Evolutionary conservation across 306 rosid species (phyloP).

Genomic region (Alnus glutinosa): DNA sequence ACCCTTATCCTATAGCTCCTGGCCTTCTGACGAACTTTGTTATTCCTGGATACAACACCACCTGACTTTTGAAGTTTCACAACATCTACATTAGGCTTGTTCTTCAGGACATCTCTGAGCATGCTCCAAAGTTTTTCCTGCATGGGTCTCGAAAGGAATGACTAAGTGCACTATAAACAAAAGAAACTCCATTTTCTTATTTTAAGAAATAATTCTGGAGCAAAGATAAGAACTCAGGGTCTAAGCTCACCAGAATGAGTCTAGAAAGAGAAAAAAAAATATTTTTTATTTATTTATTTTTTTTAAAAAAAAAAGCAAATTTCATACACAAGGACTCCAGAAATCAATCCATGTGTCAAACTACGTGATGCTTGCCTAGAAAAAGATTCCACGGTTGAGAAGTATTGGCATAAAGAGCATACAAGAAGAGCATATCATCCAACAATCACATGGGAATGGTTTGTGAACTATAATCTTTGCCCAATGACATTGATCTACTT

Average conservation of each 20-base stretch:
- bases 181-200: neutral
- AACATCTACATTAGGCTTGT: conserved; percentile 81
- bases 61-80: conserved; percentile 98
- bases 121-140: conserved; percentile 93
- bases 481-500: neutral
- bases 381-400: neutral
- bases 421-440: neutral
- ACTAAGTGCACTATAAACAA: neutral
- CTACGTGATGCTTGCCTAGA: neutral
- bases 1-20: conserved; percentile 87
- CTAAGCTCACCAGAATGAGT: neutral
- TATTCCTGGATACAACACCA: conserved; percentile 88
- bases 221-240: neutral
- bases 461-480: neutral
- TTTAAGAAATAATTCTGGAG: neutral
- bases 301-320: neutral
- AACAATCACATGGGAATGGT: neutral
- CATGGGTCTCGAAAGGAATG: conserved; percentile 28
- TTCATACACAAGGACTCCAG: neutral
- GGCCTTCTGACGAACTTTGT: conserved; percentile 73
- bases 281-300: no score
- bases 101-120: conserved; percentile 82
- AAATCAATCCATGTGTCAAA: neutral
- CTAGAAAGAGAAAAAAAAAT: neutral
- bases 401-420: neutral